A percentile compares a stretch with the other conserved stretches of the same genome.
Conservation (phyloP, 2,329 filamentous ascomycete species). For the Cryphonectria japonica region DNA sequence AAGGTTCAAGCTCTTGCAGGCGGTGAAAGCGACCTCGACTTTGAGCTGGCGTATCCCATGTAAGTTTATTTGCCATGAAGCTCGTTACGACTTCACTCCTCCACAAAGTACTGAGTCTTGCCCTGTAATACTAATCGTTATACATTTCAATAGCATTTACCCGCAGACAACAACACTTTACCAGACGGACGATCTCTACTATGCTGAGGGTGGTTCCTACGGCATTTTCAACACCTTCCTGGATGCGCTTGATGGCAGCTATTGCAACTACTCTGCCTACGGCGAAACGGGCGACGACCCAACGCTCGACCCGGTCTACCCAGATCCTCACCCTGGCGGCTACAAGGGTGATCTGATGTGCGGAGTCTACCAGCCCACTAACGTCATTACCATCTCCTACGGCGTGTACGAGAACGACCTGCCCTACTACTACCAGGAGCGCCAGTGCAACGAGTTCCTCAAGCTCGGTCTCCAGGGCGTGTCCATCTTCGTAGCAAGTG, state of each 20-base stretch:
- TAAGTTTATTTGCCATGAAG: background rate
- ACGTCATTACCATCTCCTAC: slow-evolving; percentile 61
- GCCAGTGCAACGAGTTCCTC: slow-evolving; percentile 55
- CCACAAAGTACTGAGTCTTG: background rate
- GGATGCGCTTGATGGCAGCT: slow-evolving; percentile 54
- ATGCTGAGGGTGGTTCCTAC: slow-evolving; percentile 34
- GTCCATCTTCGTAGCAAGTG: slow-evolving; percentile 53
- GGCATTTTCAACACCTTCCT: slow-evolving; percentile 43
- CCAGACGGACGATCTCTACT: slow-evolving; percentile 48
- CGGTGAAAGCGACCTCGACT: slow-evolving; percentile 20
- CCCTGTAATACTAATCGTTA: background rate
- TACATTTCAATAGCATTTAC: slow-evolving; percentile 35
- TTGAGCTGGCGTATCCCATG: slow-evolving; percentile 21
- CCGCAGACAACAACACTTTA: slow-evolving; percentile 44
- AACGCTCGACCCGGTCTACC: slow-evolving; percentile 53
- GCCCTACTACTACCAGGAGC: slow-evolving; percentile 56
- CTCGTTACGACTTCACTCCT: background rate
- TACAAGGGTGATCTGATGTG: slow-evolving; percentile 50
- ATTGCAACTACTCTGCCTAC: slow-evolving; percentile 52
- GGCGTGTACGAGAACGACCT: slow-evolving; percentile 58
- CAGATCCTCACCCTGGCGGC: slow-evolving; percentile 47
- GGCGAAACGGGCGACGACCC: slow-evolving; percentile 50
- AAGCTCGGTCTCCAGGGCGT: slow-evolving; percentile 56
- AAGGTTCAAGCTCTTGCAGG: slow-evolving; percentile 12
- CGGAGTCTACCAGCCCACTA: slow-evolving; percentile 51